These are phyloP conservation scores for Stereum hirsutum DNA, from an alignment of 1,284 basidiomycete genomes.

Conservation along the genomic window DNA sequence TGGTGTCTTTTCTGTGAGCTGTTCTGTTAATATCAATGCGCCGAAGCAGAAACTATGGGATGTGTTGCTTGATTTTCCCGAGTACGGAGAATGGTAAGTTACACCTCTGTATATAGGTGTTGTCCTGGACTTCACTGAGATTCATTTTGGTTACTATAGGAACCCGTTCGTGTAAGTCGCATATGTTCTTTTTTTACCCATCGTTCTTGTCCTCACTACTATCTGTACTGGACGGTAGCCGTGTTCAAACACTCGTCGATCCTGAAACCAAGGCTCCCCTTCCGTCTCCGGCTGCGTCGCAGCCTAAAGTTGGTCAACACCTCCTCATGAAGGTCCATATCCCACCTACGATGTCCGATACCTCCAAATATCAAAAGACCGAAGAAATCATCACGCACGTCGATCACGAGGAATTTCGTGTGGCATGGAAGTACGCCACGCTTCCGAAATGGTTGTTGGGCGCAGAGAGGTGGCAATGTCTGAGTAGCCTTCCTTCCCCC, in stretches of 20 bases:
- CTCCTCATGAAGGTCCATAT: constrained; percentile 7
- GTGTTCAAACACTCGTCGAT: constrained; percentile 5
- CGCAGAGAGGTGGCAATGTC: constrained; percentile 36
- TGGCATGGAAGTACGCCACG: constrained; percentile 6
- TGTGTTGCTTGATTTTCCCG: constrained; percentile 24
- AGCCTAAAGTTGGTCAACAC: neutral
- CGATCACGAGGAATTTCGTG: constrained; percentile 3
- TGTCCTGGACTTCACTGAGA: too few species aligned
- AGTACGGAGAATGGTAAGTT: constrained; percentile 23
- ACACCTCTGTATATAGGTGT: neutral
- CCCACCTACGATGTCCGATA: constrained; percentile 11
- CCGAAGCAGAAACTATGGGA: constrained; percentile 23
- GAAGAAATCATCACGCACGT: constrained; percentile 6
- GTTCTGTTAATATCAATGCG: constrained; percentile 23
- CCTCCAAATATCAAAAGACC: neutral
- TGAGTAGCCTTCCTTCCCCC: constrained; percentile 31
- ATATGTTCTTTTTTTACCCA: neutral
- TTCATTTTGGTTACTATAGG: neutral
- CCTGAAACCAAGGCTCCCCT: constrained; percentile 1
- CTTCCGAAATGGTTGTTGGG: constrained; percentile 1
- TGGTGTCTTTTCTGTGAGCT: constrained; percentile 17
- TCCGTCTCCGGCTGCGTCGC: constrained; percentile 4
- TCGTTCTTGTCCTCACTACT: neutral
- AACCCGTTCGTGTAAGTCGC: constrained; percentile 6
- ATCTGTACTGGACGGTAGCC: constrained; percentile 1